These are phyloP conservation scores for Platanthera zijinensis DNA, from an alignment of 106 monocot species.

Conservation along the genomic window DNA sequence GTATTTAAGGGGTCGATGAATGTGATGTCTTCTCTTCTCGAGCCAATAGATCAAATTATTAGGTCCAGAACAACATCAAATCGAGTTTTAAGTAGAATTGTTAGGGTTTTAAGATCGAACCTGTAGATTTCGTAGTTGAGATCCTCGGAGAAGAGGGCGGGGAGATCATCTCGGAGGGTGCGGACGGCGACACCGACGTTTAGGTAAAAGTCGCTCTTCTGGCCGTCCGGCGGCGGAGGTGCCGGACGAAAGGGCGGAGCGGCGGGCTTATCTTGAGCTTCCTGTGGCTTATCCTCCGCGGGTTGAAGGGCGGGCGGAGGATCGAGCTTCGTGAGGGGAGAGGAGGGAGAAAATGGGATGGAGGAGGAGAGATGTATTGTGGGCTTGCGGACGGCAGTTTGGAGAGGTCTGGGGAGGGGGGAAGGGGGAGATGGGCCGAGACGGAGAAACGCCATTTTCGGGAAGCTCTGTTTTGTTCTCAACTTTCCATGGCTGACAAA, in stretches of 20 bases:
- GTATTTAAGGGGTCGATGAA: conserved; percentile 77
- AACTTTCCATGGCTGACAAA: conserved; percentile 13
- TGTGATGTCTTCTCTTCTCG: conserved; percentile 66
- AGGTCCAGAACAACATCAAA: background rate
- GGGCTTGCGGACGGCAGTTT: conserved; percentile 11
- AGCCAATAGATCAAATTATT: background rate
- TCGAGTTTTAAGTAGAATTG: background rate
- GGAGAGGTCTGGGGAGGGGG: conserved; percentile 25
- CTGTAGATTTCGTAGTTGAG: conserved; percentile 87
- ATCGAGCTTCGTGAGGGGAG: conserved; percentile 18
- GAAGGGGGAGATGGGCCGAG: conserved; percentile 31
- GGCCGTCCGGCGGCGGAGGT: background rate
- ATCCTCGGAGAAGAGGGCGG: conserved; percentile 63
- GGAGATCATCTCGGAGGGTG: conserved; percentile 81
- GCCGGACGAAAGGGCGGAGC: background rate
- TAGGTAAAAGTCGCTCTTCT: conserved; percentile 52
- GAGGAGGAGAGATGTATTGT: background rate
- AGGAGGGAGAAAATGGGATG: conserved; percentile 7
- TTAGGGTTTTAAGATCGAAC: conserved; percentile 18
- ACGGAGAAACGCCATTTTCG: conserved; percentile 43
- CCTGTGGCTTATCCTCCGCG: conserved; percentile 4
- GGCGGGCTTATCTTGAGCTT: background rate
- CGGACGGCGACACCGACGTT: conserved; percentile 83
- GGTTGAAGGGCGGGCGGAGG: conserved; percentile 14
- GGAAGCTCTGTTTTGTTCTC: conserved; percentile 3